Evolutionary conservation across 306 rosid genomes (phyloP).

Genomic region (Datisca glomerata): DNA sequence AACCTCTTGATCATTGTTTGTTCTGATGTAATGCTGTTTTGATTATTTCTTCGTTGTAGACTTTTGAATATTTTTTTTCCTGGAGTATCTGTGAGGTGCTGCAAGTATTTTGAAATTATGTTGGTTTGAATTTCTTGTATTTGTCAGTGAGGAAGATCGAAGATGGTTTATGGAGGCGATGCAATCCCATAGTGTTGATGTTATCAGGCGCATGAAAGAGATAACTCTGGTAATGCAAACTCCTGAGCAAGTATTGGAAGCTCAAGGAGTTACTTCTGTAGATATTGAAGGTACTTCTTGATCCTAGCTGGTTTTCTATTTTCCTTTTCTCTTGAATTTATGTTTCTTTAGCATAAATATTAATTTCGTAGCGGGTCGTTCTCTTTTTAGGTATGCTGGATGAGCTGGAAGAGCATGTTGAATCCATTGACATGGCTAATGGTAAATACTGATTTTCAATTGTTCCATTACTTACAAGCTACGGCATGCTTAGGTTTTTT

Average conservation of each 20-base stretch:
- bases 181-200: conserved; percentile 75
- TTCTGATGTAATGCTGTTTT: background rate
- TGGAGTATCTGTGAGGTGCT: background rate
- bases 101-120: background rate
- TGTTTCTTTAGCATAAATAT: too few relatives aligned
- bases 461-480: too few relatives aligned
- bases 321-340: too few relatives aligned
- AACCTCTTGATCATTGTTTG: background rate
- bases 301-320: too few relatives aligned
- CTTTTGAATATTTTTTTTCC: background rate
- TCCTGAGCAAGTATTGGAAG: conserved; percentile 74
- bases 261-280: conserved; percentile 60
- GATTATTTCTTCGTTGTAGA: background rate
- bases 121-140: conserved; percentile 5
- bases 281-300: conserved; percentile 64
- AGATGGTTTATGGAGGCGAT: conserved; percentile 90
- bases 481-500: too few relatives aligned
- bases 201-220: conserved; percentile 86
- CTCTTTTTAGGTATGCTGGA: conserved; percentile 68
- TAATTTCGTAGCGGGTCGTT: too few relatives aligned
- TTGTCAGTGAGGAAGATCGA: conserved; percentile 72
- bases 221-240: conserved; percentile 81
- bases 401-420: conserved; percentile 92
- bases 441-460: conserved; percentile 57
- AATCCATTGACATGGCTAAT: conserved; percentile 92